phyloP scores from a whole-genome alignment of 2,329 filamentous ascomycete genomes.

The Trichoderma arundinaceum region DNA sequence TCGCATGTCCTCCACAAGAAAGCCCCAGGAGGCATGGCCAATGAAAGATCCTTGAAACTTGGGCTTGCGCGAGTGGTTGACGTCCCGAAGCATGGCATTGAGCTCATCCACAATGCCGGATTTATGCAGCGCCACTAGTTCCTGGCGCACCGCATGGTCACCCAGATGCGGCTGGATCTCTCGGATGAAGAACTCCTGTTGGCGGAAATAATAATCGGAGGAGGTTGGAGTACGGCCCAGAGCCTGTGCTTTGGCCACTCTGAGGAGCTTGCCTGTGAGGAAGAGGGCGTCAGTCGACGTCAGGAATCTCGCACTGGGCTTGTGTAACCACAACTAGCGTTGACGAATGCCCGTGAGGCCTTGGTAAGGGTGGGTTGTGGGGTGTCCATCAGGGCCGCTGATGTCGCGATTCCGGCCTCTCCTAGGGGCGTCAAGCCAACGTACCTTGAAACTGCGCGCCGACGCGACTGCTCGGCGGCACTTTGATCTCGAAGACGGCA shows the following conservation, averaged over 20 bases:
- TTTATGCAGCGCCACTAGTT: conserved; percentile 46
- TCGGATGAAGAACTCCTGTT: conserved; percentile 46
- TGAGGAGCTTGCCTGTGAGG: conserved; percentile 45
- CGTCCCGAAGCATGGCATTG: conserved; percentile 58
- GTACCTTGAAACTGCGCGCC: conserved; percentile 42
- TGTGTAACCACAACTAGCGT: conserved; percentile 16
- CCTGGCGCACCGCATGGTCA: conserved; percentile 45
- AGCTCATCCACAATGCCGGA: conserved; percentile 51
- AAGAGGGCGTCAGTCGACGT: conserved; percentile 8
- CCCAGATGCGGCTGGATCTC: conserved; percentile 46
- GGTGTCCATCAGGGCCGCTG: not conserved
- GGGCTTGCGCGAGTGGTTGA: conserved; percentile 53
- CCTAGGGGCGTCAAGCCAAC: not conserved
- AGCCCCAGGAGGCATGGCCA: conserved; percentile 65
- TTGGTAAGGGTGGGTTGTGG: not conserved
- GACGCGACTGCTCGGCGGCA: conserved; percentile 41
- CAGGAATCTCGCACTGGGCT: not conserved
- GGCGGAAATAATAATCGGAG: conserved; percentile 48
- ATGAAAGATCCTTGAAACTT: conserved; percentile 56
- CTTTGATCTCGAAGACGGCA: conserved; percentile 68
- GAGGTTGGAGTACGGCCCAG: conserved; percentile 42
- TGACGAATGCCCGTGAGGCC: not conserved
- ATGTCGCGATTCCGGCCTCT: not conserved
- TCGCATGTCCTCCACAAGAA: conserved; percentile 76
- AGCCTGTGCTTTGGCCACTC: conserved; percentile 48